A percentile compares a stretch with the other conserved stretches of the same genome.
These are phyloP conservation scores for Neodidymelliopsis sp. DNA, from an alignment of 2,329 filamentous ascomycete genomes.

Conservation along the genomic window DNA sequence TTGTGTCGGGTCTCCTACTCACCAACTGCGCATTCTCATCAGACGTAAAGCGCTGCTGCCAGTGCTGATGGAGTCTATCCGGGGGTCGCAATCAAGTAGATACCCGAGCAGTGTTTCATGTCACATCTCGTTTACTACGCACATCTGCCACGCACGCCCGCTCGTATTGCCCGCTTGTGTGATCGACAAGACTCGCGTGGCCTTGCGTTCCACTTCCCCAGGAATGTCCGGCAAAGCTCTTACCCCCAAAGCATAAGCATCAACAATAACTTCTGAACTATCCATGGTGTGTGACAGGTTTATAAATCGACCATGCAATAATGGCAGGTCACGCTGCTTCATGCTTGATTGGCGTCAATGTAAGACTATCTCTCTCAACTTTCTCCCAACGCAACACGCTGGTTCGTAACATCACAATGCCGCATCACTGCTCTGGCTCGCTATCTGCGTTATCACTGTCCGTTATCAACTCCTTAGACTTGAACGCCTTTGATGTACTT, in stretches of 20 bases:
- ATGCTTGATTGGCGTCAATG: no score
- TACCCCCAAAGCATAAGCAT: not conserved
- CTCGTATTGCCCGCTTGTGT: slow-evolving; percentile 4
- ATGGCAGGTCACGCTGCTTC: no score
- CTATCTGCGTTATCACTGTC: slow-evolving; percentile 17
- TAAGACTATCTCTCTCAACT: not conserved
- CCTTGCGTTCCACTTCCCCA: slow-evolving; percentile 13
- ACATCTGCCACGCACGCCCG: slow-evolving; percentile 2
- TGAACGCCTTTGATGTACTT: slow-evolving; percentile 4
- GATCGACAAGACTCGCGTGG: slow-evolving; percentile 7
- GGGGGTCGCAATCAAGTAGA: not conserved
- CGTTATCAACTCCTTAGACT: slow-evolving; percentile 19
- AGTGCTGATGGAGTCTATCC: not conserved
- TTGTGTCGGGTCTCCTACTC: no score
- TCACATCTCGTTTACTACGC: no score
- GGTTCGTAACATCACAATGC: not conserved
- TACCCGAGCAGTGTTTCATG: slow-evolving; percentile 11
- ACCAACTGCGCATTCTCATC: not conserved
- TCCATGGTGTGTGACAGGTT: no score
- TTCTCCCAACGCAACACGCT: no score
- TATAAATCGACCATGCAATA: no score
- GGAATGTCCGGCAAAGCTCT: not conserved
- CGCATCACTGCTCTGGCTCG: slow-evolving; percentile 1
- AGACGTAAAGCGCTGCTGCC: no score
- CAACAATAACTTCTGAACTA: no score